These are phyloP conservation scores for Xylariomycetidae sp. DNA, from an alignment of 2,329 filamentous ascomycete species.

Conservation along the genomic window DNA sequence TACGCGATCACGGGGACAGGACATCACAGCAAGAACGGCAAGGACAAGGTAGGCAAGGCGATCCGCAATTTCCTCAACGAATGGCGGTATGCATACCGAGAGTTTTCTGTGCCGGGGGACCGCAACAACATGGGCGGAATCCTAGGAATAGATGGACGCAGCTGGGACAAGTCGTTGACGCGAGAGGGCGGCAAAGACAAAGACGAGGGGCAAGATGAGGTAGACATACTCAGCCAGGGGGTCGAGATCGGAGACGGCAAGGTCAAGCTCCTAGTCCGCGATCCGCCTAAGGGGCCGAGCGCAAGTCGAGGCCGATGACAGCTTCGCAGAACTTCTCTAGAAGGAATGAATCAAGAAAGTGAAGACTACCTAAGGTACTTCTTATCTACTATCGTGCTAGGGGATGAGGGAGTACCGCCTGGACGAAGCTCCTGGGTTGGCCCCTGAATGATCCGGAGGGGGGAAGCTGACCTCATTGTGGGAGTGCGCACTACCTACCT, in stretches of 20 bases:
- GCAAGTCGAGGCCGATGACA: constrained; percentile 37
- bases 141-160: constrained; percentile 60
- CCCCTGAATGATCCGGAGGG: no score
- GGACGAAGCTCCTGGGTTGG: no score
- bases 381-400: no score
- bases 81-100: constrained; percentile 91
- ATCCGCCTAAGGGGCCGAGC: constrained; percentile 52
- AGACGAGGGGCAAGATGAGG: constrained; percentile 34
- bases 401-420: no score
- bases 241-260: constrained; percentile 63
- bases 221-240: constrained; percentile 58
- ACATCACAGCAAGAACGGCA: constrained; percentile 96
- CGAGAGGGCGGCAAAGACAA: constrained; percentile 38
- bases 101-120: constrained; percentile 96
- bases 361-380: no score
- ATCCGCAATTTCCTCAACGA: constrained; percentile 88
- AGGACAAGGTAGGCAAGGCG: constrained; percentile 96
- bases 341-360: not conserved
- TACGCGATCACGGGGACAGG: constrained; percentile 97
- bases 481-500: no score
- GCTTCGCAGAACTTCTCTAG: constrained; percentile 10
- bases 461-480: no score
- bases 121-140: constrained; percentile 75
- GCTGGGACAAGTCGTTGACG: constrained; percentile 57
- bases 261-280: constrained; percentile 58